phyloP scores from a whole-genome alignment of 441 rosid species.

The Raphanus hybrid region DNA sequence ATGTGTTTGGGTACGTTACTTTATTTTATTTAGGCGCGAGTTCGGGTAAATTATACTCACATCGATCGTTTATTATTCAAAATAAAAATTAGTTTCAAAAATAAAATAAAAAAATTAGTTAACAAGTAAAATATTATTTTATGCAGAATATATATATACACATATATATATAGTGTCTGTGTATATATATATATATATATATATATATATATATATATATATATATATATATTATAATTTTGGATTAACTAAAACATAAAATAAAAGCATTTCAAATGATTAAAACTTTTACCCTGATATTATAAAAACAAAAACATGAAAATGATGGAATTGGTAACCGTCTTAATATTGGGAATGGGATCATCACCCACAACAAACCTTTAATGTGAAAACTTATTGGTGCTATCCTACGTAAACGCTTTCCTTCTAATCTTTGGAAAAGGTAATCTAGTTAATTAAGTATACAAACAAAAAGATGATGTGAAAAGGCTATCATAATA shows the following conservation, averaged over 20 bases:
- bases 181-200: too few species aligned
- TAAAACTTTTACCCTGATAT: neutral
- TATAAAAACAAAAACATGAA: neutral
- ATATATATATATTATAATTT: neutral
- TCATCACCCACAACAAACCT: conserved; percentile 35
- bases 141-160: too few species aligned
- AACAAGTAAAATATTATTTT: too few species aligned
- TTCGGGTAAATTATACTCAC: too few species aligned
- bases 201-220: too few species aligned
- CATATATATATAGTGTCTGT: neutral
- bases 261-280: neutral
- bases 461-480: conserved; percentile 33
- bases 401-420: conserved; percentile 36
- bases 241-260: neutral
- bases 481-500: conserved; percentile 19
- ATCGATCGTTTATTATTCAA: too few species aligned
- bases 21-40: too few species aligned
- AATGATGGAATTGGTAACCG: neutral
- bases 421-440: conserved; percentile 33
- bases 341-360: conserved; percentile 31
- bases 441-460: conserved; percentile 30
- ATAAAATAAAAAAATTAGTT: too few species aligned
- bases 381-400: conserved; percentile 28
- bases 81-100: too few species aligned
- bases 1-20: too few species aligned